Conservation (phyloP, 768 basidiomycete genomes). For the Suillus plorans region DNA sequence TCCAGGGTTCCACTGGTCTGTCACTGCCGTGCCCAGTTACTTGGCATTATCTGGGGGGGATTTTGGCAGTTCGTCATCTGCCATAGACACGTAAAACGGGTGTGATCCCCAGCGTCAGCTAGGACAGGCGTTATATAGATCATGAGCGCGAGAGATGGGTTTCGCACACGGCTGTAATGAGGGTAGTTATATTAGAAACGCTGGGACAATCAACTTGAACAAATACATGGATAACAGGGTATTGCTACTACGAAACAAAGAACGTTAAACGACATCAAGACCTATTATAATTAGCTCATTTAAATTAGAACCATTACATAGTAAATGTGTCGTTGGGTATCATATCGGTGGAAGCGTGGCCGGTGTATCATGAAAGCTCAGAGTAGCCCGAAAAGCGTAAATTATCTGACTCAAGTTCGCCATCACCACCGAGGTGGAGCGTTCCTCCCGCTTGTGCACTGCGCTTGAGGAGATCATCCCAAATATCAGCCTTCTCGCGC, state of each 20-base stretch:
- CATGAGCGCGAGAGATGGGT: too few relatives aligned
- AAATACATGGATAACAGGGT: neutral
- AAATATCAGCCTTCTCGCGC: conserved; percentile 68
- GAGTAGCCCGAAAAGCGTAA: conserved; percentile 37
- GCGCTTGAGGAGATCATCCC: conserved; percentile 65
- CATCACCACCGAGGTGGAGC: conserved; percentile 48
- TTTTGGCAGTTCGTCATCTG: too few relatives aligned
- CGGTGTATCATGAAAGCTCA: conserved; percentile 11
- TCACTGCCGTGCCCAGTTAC: too few relatives aligned
- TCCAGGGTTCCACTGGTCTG: too few relatives aligned
- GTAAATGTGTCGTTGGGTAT: conserved; percentile 2
- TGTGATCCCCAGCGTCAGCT: too few relatives aligned
- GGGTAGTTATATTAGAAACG: too few relatives aligned
- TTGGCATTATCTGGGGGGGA: too few relatives aligned
- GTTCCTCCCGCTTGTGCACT: conserved; percentile 76
- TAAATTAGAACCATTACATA: conserved; percentile 9
- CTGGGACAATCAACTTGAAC: neutral
- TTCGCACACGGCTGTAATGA: too few relatives aligned
- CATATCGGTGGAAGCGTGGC: neutral
- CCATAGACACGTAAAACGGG: too few relatives aligned
- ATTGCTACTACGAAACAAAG: neutral
- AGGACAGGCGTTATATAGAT: too few relatives aligned
- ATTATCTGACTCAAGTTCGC: conserved; percentile 45
- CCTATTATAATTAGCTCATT: conserved; percentile 13
- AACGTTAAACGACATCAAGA: neutral